Base-by-base conservation (phyloP, 129 eudicot species). In the Rutidosis leptorrhynchoides region DNA sequence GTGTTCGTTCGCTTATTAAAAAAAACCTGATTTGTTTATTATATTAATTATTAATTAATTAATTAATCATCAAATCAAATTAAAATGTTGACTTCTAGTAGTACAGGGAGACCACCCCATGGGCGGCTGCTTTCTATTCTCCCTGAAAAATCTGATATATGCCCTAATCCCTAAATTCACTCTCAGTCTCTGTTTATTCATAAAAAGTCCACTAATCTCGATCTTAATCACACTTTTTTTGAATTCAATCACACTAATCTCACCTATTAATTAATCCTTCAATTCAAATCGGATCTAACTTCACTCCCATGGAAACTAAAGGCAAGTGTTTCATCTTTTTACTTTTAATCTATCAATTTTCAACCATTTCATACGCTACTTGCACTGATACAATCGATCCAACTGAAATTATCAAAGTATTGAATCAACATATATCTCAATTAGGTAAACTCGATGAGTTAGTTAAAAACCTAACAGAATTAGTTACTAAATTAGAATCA, bases 401-500 rank as follows among this genome's bases (percentile, higher is more conserved):
- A 40, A 40, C 68, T 7, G 9, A 75, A 46, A 70, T 76, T 51
- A 40, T 77, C 22, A 68, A 69, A 59, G 33, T 83, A 45, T 52
- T 78, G 45, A 71, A 67, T 60, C 78, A 70, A 20, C 98, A 87
- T 30, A 74, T 81, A 61, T 62, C 78, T 32, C 98, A 92, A 26
- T 69, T 92, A 73, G 89, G 81, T 58, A 85, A 78, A 70, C 91
- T 92, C 20, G 87, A 92, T 33, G 89, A 84, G 76, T 70, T 88
- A 11, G 89, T 92, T 15, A 58, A 62, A 53, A 85, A 88, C 80
- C 79, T 92, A 12, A 82, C 63, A 33, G 78, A 81, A n/a, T 68
- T 92, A 43, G 91, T 92, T 4, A 64, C 81, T 26, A 85, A 82
- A 80, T 80, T 88, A 78, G 98, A 92, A 73, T 82, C 95, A 15